phyloP scores from a whole-genome alignment of 1,139 yeast genomes.

The Lodderomyces parapsilosis region DNA sequence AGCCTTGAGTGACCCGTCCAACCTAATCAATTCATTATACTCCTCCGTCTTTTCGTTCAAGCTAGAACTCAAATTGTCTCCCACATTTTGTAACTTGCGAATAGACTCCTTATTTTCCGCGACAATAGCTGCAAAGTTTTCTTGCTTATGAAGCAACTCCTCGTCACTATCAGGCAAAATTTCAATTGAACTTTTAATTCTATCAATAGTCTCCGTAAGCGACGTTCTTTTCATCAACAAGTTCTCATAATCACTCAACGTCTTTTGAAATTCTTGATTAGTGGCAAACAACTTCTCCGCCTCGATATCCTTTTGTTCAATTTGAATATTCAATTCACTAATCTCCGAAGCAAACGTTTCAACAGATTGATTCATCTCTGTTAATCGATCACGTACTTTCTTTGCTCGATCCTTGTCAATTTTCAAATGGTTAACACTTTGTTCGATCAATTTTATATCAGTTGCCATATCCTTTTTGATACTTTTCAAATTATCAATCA shows the following conservation, averaged over 20 bases:
- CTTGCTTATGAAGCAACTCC: slow-evolving; percentile 47
- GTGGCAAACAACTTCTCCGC: slow-evolving; percentile 68
- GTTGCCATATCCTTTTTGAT: slow-evolving; percentile 75
- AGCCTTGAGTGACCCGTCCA: slow-evolving; percentile 60
- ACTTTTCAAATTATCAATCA: slow-evolving; percentile 72
- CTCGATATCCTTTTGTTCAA: slow-evolving; percentile 54
- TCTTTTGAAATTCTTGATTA: slow-evolving; percentile 79
- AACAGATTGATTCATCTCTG: slow-evolving; percentile 43
- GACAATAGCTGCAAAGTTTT: slow-evolving; percentile 54
- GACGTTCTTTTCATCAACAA: slow-evolving; percentile 47
- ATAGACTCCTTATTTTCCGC: slow-evolving; percentile 34
- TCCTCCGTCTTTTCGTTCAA: slow-evolving; percentile 27
- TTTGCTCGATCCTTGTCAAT: slow-evolving; percentile 73
- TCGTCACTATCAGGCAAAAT: slow-evolving; percentile 50
- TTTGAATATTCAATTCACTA: slow-evolving; percentile 43
- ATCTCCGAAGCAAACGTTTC: slow-evolving; percentile 50
- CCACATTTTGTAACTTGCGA: slow-evolving; percentile 14
- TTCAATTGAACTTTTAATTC: slow-evolving; percentile 46
- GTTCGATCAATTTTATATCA: slow-evolving; percentile 74
- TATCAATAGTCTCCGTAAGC: slow-evolving; percentile 46
- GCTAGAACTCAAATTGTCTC: slow-evolving; percentile 13
- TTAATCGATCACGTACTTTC: slow-evolving; percentile 51
- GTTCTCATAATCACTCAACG: slow-evolving; percentile 63
- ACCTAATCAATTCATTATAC: slow-evolving; percentile 43
- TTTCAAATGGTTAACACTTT: slow-evolving; percentile 72